phyloP scores from a whole-genome alignment of 495 filamentous ascomycete genomes.

The Chaetomium tenue region DNA sequence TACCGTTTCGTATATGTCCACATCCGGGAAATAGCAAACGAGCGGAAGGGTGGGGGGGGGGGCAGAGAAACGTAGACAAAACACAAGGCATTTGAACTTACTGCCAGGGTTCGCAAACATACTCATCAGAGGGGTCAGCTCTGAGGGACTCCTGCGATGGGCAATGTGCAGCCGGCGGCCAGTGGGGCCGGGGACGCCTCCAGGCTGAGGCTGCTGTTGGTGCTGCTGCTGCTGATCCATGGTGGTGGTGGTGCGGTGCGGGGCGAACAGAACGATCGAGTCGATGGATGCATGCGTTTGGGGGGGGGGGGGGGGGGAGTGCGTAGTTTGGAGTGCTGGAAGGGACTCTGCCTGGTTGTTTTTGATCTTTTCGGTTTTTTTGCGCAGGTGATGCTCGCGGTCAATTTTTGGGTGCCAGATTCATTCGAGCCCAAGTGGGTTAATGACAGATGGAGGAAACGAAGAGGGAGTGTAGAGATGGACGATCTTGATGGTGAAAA shows the following conservation, averaged over 20 bases:
- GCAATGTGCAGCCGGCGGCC: constrained; percentile 96
- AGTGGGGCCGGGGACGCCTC: constrained; percentile 73
- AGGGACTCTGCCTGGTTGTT: constrained; percentile 12
- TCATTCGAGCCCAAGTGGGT: constrained; percentile 33
- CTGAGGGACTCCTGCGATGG: constrained; percentile 93
- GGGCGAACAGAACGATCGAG: constrained; percentile 17
- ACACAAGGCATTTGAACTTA: constrained; percentile 39
- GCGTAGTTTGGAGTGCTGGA: constrained; percentile 12
- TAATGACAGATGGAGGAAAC: constrained; percentile 39
- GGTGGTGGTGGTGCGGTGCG: constrained; percentile 30
- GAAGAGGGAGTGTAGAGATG: constrained; percentile 37
- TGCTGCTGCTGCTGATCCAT: constrained; percentile 78
- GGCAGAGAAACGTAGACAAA: not conserved
- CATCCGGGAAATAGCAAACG: not conserved
- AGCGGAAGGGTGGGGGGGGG: constrained; percentile 2
- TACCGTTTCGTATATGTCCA: not conserved
- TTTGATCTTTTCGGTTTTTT: constrained; percentile 18
- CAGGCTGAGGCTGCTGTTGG: constrained; percentile 51
- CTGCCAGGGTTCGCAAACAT: constrained; percentile 61
- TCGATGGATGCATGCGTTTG: constrained; percentile 38
- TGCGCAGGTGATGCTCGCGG: constrained; percentile 33
- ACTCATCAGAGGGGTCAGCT: constrained; percentile 98
- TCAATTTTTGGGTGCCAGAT: constrained; percentile 26
- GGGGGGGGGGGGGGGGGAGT: constrained; percentile 12
- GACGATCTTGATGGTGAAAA: constrained; percentile 23